Conservation (phyloP, 2,329 filamentous ascomycete species). For the Colletotrichum sp. region DNA sequence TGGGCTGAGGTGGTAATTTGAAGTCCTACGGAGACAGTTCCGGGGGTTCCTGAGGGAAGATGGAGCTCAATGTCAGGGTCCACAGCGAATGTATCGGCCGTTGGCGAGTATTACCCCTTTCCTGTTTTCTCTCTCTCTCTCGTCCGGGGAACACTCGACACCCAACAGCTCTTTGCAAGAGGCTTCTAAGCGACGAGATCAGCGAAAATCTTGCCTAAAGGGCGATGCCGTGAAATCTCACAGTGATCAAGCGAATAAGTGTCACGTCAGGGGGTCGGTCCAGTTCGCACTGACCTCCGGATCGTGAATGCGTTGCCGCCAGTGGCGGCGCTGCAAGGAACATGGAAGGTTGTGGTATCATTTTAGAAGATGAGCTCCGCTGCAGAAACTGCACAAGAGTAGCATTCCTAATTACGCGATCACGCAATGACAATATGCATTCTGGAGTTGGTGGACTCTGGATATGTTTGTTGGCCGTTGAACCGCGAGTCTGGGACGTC, state of each 20-base stretch:
- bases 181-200: not conserved
- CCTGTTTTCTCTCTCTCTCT: not conserved
- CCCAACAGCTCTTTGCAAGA: not conserved
- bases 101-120: not conserved
- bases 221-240: not conserved
- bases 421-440: not conserved
- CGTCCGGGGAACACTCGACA: not conserved
- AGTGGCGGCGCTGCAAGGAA: not conserved
- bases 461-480: not conserved
- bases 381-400: not conserved
- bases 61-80: not conserved
- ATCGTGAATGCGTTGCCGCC: not conserved
- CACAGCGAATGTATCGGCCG: not conserved
- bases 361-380: not conserved
- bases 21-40: not conserved
- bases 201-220: not conserved
- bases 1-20: slow-evolving; percentile 2
- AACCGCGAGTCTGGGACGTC: not conserved
- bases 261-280: not conserved
- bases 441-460: not conserved
- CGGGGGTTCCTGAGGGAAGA: not conserved
- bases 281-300: not conserved
- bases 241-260: not conserved
- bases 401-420: not conserved
- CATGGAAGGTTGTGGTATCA: not conserved